Evolutionary conservation across 345 rosid genomes (phyloP), one percentile per base, ranked within the genome.

Genomic region (Laguncularia racemosa): DNA sequence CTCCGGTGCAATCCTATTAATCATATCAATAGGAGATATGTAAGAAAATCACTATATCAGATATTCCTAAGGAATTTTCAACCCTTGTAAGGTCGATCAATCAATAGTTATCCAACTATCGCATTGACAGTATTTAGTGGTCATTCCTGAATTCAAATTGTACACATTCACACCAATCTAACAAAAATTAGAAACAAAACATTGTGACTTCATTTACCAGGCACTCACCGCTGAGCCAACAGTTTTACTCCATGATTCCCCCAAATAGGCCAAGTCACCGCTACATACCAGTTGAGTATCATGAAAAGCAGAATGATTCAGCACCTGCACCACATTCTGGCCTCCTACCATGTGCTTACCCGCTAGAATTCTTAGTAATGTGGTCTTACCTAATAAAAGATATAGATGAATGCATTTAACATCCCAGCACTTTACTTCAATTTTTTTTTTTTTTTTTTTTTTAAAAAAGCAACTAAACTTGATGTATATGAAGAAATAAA

Each of bases 321-420:
- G 78, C 53, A 91, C 95, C 52, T 72, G 80, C 18, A 91, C 98
- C 12, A 91, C 86, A 18, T 88, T 82, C 51, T 69, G 81, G 40
- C 98, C 98, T 62, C 98, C 98, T 0, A 84, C 98, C 95, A 92
- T 84, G 71, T 92, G 89, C 84, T 92, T 92, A 52, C 96, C 98
- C 0, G 93, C 96, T 40, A 92, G 20, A 61, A 92, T 84, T 72
- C 79, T 84, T 78, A 92, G 69, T 63, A 92, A 67, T 12, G 96
- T 92, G 1, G 98, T 88, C 73, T 88, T 92, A 50, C 98, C 95
- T 91, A 75, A 23, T 48, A 61, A 46, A 13, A 33, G 38, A 46
- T 44, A 44, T n/a, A 5, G 33, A 1, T 47, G 18, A 51, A 12
- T 13, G 44, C 49, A 9, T 40, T 28, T 54, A 50, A 50, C 15